Percentiles rank a stretch among this genome's conserved stretches.
Conservation (phyloP, 371 early-diverging fungal species). For the Phascolomyces articulosus region DNA sequence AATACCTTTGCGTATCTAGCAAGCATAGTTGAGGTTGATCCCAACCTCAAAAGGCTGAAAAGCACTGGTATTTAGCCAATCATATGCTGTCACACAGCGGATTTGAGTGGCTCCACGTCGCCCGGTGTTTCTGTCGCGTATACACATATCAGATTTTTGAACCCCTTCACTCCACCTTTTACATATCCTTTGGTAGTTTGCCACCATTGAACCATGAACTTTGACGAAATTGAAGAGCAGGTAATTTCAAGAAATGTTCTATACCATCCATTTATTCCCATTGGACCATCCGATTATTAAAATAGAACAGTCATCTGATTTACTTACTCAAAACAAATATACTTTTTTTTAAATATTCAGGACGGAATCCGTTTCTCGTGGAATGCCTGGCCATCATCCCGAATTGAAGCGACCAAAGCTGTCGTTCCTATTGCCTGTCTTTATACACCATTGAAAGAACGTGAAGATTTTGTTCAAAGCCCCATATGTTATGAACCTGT, state of each 20-base stretch:
- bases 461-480: constrained; percentile 70
- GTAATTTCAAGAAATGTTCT: constrained; percentile 19
- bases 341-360: no score
- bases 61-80: no score
- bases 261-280: not conserved
- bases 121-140: not conserved
- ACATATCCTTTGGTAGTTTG: not conserved
- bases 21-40: no score
- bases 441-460: constrained; percentile 97
- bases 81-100: not conserved
- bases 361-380: constrained; percentile 98
- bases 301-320: not conserved
- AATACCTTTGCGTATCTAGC: no score
- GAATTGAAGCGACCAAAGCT: constrained; percentile 91
- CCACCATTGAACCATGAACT: constrained; percentile 65
- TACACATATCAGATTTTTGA: not conserved
- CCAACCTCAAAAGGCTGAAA: no score
- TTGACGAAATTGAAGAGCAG: constrained; percentile 88
- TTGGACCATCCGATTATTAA: not conserved
- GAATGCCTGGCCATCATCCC: constrained; percentile 98
- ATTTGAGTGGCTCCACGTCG: not conserved
- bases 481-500: constrained; percentile 97
- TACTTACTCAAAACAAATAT: no score
- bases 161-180: not conserved
- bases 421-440: constrained; percentile 97